Evolutionary conservation across 805 yeast species (phyloP).

Genomic region (Clavispora santaluciae): DNA sequence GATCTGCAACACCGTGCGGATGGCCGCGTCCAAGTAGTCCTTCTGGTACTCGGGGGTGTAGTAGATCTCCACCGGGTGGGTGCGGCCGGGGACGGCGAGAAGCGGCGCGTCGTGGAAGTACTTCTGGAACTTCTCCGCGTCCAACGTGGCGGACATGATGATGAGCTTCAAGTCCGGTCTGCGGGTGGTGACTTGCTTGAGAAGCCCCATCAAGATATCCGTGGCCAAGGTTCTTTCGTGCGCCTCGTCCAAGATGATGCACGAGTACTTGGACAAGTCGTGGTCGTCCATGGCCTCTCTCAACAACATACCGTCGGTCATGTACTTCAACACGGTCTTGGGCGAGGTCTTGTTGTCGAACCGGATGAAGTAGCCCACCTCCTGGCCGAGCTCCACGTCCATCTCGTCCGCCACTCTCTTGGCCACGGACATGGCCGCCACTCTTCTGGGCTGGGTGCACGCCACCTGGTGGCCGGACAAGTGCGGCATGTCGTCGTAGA

Average conservation of each 20-base stretch:
- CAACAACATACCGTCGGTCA: constrained; percentile 98
- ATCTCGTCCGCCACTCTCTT: constrained; percentile 95
- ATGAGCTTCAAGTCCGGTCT: constrained; percentile 88
- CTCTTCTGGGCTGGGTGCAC: constrained; percentile 96
- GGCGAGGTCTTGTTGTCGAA: constrained; percentile 83
- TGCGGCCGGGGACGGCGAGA: constrained; percentile 96
- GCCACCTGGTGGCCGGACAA: constrained; percentile 80
- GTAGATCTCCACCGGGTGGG: constrained; percentile 94
- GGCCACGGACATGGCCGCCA: constrained; percentile 98
- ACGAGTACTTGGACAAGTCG: constrained; percentile 70
- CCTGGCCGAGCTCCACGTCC: constrained; percentile 90
- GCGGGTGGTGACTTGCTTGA: constrained; percentile 74
- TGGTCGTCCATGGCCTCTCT: constrained; percentile 98
- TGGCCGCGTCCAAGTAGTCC: constrained; percentile 91
- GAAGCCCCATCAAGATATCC: constrained; percentile 91
- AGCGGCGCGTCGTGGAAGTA: constrained; percentile 91
- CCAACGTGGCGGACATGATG: constrained; percentile 96
- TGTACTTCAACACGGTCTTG: constrained; percentile 82
- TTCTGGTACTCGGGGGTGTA: constrained; percentile 96
- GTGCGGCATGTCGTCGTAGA: constrained; percentile 90
- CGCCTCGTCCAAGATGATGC: constrained; percentile 94
- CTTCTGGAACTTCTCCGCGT: constrained; percentile 90
- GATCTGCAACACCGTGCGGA: constrained; percentile 90
- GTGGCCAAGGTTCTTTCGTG: constrained; percentile 97
- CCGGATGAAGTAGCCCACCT: constrained; percentile 93